Evolutionary conservation across 1,284 basidiomycete species (phyloP), one percentile per base, ranked within the genome.

Genomic region (Flammula alnicola): DNA sequence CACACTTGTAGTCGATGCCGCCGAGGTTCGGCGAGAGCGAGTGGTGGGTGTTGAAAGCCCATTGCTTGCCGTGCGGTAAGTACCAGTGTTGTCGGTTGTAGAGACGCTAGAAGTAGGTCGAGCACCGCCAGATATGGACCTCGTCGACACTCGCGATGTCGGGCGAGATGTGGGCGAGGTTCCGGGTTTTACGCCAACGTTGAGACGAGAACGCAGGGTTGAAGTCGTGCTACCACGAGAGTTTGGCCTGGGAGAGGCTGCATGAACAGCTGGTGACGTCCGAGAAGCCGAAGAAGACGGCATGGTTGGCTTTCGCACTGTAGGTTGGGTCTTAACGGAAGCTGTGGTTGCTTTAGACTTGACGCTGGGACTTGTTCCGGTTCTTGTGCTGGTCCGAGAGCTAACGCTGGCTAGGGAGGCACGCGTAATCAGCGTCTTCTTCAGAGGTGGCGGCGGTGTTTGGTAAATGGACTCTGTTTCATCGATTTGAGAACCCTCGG

Each of bases 21-120:
- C 57, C 0, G 67, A 70, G 10, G 63, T 63, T 22, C 59, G 60
- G 12, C 67, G 55, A 11, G 65, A 61, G 2, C 67, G 58, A 8
- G 54, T 27, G 32, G 36, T 16, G 46, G 38, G 14, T 58, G 44
- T 17, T 51, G 19, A 12, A 50, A 60, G 44, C 41, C 60, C 54
- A 45, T 48, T 11, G n/a, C 62, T 62, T 1, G 85, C 82, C 0
- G 82, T 86, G 48, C 78, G 79, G 63, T 83, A 88, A 1, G 79
- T 76, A 2, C 76, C 57, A 10, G 57, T 75, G 11, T 70, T 76
- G 2, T 81, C 79, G 37, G 75, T 82, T 3, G 54, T 54, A 4
- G 63, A 67, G 4, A 63, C 50, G 9, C 56, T 62, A 1, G 68
- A 67, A 0, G 49, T 46, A 1, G 67, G 61, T 11, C 64, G 49